These are phyloP conservation scores for Calamus simplicifolius DNA, from an alignment of 176 grass and related monocot species.

Conservation along the genomic window DNA sequence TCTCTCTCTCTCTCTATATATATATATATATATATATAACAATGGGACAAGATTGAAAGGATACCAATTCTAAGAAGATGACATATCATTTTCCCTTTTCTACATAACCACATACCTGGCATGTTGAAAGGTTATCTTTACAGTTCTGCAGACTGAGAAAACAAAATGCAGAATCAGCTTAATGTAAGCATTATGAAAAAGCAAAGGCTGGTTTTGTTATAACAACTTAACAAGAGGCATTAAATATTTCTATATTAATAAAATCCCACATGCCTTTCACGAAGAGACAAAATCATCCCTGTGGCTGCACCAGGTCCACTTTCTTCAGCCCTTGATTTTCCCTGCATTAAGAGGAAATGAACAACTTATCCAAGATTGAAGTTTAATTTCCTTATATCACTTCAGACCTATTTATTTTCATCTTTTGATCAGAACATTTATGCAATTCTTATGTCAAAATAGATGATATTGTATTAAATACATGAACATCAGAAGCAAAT, in stretches of 20 bases:
- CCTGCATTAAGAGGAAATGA: conserved; percentile 31
- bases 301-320: conserved; percentile 82
- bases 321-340: conserved; percentile 78
- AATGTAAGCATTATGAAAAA: conserved; percentile 6
- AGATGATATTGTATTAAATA: too few species aligned
- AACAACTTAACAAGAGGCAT: too few species aligned
- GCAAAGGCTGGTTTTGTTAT: background rate
- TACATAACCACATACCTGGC: conserved; percentile 41
- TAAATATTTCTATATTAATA: background rate
- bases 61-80: background rate
- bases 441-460: too few species aligned
- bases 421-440: too few species aligned
- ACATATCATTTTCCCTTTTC: background rate
- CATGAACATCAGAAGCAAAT: too few species aligned
- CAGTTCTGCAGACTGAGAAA: conserved; percentile 76
- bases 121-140: conserved; percentile 77
- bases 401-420: too few species aligned
- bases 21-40: too few species aligned
- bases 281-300: conserved; percentile 98
- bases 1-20: too few species aligned
- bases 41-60: too few species aligned
- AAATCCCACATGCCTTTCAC: conserved; percentile 53
- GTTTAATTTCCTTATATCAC: too few species aligned
- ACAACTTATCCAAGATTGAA: too few species aligned
- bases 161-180: conserved; percentile 11